Percentiles rank a stretch among this genome's conserved stretches.
These are phyloP conservation scores for Blastocystis sp. DNA, from an alignment of 352 stramenopile species.

Conservation along the genomic window DNA sequence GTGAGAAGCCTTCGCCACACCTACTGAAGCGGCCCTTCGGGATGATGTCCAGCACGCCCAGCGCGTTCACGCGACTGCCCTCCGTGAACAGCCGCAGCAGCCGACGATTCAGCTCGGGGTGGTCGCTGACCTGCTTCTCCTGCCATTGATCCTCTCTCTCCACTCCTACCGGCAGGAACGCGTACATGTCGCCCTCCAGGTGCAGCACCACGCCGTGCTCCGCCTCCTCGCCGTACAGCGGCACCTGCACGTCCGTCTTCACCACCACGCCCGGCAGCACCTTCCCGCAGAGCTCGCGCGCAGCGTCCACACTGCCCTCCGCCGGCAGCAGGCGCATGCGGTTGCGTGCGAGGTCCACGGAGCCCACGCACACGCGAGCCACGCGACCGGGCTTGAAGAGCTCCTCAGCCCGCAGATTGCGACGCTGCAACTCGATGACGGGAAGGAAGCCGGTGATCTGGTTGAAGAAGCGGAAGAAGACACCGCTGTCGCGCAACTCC, in stretches of 20 bases:
- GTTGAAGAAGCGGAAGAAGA: constrained; percentile 44
- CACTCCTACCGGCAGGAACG: constrained; percentile 4
- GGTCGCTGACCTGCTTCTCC: background rate
- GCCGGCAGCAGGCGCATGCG: background rate
- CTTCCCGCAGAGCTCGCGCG: background rate
- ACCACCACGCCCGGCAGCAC: background rate
- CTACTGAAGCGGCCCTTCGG: background rate
- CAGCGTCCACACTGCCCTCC: background rate
- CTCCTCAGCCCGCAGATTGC: background rate
- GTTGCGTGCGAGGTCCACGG: background rate
- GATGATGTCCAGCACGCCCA: constrained; percentile 15
- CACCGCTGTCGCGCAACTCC: background rate
- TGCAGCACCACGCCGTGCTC: background rate
- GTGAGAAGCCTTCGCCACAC: background rate
- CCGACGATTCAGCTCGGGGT: background rate
- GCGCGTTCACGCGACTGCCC: constrained; percentile 4
- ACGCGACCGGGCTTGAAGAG: background rate
- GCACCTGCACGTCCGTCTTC: background rate
- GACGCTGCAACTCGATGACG: background rate
- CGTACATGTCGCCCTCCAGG: constrained; percentile 9
- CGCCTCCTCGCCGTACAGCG: background rate
- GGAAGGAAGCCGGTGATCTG: background rate
- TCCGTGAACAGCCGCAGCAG: background rate
- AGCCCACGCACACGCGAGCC: background rate
- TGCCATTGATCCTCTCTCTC: background rate